Conservation (phyloP, 352 stramenopile genomes). For the Elongisporangium anandrum region DNA sequence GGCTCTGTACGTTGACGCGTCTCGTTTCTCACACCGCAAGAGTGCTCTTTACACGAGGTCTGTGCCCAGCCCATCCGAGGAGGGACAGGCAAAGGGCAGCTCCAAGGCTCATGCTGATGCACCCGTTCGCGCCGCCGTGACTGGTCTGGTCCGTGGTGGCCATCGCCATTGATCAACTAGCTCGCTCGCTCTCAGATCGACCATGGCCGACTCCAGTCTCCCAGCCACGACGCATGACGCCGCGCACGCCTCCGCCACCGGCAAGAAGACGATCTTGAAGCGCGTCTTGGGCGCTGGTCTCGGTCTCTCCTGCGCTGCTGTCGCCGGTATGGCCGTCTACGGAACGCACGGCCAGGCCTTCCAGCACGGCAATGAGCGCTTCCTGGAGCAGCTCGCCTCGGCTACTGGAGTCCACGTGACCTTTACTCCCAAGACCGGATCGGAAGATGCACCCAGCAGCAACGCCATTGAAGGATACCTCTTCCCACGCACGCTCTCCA, state of each 20-base stretch:
- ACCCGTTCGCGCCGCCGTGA: too few species aligned
- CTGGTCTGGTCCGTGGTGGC: too few species aligned
- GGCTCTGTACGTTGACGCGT: neutral
- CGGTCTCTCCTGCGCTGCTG: too few species aligned
- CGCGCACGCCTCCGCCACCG: too few species aligned
- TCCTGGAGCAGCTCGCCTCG: conserved; percentile 6
- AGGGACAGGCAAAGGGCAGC: neutral
- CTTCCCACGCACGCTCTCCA: conserved; percentile 4
- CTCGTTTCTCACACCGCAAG: neutral
- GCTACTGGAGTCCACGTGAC: conserved; percentile 8
- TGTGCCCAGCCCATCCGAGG: neutral
- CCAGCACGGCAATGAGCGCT: conserved; percentile 4
- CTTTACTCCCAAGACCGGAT: conserved; percentile 7
- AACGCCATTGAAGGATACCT: conserved; percentile 5
- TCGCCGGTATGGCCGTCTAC: conserved; percentile 1
- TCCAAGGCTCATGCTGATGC: too few species aligned
- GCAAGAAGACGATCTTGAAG: too few species aligned
- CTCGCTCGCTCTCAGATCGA: too few species aligned
- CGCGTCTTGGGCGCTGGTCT: too few species aligned
- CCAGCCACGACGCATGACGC: too few species aligned
- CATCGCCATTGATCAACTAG: too few species aligned
- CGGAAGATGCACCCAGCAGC: neutral
- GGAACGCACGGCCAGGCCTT: conserved; percentile 7
- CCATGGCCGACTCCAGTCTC: too few species aligned
- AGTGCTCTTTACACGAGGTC: neutral